phyloP scores from a whole-genome alignment of 768 basidiomycete species.

The Ramaria sp. region DNA sequence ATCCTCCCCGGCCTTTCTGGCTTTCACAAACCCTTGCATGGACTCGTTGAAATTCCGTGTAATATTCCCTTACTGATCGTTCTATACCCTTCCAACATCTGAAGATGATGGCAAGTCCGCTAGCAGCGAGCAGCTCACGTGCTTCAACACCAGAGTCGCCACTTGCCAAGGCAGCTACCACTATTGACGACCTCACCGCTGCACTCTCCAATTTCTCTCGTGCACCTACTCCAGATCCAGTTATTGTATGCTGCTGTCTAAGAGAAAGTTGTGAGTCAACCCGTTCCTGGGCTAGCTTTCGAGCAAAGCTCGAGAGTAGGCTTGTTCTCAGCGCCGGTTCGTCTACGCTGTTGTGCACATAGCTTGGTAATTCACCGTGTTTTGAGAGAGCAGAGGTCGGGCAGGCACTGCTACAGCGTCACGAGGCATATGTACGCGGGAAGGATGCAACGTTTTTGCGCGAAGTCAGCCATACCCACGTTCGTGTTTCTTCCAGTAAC shows the following conservation, averaged over 20 bases:
- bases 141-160: conserved; percentile 41
- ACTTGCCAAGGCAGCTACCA: conserved; percentile 31
- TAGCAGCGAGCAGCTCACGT: conserved; percentile 17
- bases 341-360: conserved; percentile 18
- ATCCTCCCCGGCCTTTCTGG: too few relatives aligned
- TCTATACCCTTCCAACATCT: too few relatives aligned
- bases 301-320: conserved; percentile 62
- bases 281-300: conserved; percentile 50
- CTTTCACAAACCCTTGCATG: too few relatives aligned
- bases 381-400: conserved; percentile 56
- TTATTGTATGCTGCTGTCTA: conserved; percentile 54
- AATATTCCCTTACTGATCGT: too few relatives aligned
- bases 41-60: too few relatives aligned
- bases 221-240: conserved; percentile 61
- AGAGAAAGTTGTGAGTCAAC: conserved; percentile 54
- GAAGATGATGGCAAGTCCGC: not conserved
- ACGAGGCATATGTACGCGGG: conserved; percentile 75
- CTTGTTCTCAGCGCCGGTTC: conserved; percentile 80
- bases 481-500: not conserved
- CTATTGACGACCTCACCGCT: conserved; percentile 70
- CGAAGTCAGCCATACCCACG: not conserved
- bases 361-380: not conserved
- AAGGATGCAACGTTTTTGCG: conserved; percentile 34
- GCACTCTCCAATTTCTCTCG: conserved; percentile 66
- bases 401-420: conserved; percentile 74